Conservation (phyloP, 2,329 filamentous ascomycete species). For the Colletotrichum sublineola region DNA sequence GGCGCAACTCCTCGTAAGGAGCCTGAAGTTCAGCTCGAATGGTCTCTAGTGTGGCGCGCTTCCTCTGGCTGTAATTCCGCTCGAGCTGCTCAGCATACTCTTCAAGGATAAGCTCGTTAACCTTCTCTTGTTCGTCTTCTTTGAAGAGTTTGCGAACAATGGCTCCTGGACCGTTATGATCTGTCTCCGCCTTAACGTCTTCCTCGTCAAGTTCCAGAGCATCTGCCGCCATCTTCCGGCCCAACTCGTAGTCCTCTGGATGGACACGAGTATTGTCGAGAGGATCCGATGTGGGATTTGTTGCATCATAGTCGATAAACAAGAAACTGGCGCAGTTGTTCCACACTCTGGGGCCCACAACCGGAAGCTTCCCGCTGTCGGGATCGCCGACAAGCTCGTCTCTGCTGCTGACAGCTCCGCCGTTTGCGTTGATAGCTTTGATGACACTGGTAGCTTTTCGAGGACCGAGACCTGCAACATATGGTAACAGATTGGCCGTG, state of each 20-base stretch:
- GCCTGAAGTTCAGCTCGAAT: slow-evolving; percentile 94
- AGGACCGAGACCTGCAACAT: slow-evolving; percentile 90
- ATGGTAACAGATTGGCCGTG: slow-evolving; percentile 89
- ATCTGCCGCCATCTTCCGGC: slow-evolving; percentile 98
- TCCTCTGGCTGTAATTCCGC: slow-evolving; percentile 91
- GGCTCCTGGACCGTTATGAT: slow-evolving; percentile 89
- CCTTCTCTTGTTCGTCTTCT: slow-evolving; percentile 92
- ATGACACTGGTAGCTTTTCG: slow-evolving; percentile 83
- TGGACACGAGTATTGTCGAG: slow-evolving; percentile 97
- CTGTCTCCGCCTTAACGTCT: slow-evolving; percentile 93
- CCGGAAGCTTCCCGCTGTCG: slow-evolving; percentile 80
- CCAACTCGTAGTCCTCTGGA: slow-evolving; percentile 97
- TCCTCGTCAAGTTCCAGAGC: slow-evolving; percentile 97
- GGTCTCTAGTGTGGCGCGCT: slow-evolving; percentile 94
- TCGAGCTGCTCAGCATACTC: slow-evolving; percentile 97
- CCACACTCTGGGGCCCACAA: slow-evolving; percentile 92
- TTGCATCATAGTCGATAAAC: slow-evolving; percentile 88
- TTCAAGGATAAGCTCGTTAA: slow-evolving; percentile 95
- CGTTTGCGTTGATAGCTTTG: slow-evolving; percentile 90
- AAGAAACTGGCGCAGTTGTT: slow-evolving; percentile 98
- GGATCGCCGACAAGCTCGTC: slow-evolving; percentile 91
- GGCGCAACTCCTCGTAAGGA: slow-evolving; percentile 93
- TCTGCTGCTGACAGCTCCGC: slow-evolving; percentile 85
- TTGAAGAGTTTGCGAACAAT: slow-evolving; percentile 96
- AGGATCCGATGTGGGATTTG: slow-evolving; percentile 86